Evolutionary conservation across 2,329 filamentous ascomycete genomes (phyloP), one percentile per base, ranked within the genome.

Genomic region (Metarhizium sp.): DNA sequence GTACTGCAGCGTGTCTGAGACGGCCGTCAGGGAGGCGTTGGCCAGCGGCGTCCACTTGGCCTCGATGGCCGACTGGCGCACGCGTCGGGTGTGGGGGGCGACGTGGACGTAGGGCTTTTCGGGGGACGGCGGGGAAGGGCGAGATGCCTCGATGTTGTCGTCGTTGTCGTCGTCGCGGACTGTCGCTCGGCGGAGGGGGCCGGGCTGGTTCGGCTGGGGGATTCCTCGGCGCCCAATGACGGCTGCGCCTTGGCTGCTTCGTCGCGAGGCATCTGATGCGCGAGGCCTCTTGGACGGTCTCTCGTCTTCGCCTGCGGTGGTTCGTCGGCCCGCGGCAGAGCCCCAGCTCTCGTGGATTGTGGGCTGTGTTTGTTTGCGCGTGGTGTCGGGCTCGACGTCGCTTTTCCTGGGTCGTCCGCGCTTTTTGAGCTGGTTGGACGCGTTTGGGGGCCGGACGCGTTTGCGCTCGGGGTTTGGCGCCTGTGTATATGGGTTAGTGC

Each of bases 1-100:
- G 59, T 83, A 77, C 25, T 75, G 70, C 36, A 90, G 71, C 32
- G 88, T 74, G 16, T 73, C 67, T 18, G 75, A 71, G n/a, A 86
- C 75, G 52, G 78, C 77, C 7, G 77, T 71, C 54, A 87, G 69
- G 46, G 84, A 80, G 29, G 75, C 69, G 6, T 71, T 66, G 4
- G 80, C 75, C 5, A 88, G 74, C 6, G 80, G 74, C 2, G 75
- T 72, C 86, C 86, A 90, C 65, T 86, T 88, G 46, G 84, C 72
- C 46, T 87, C 78, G 56, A 95, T 87, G 42, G 77, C 79, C 32
- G 79, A 77, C 58, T 78, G 80, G n/a, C 83, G 80, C 47, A 90
- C 73, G 46, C 73, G 74, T 40, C 75, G 77, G 13, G 73, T 77
- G 34, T 73, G 73, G 14, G 79, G 68, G 6, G 75, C 72, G 51